phyloP scores from a whole-genome alignment of 179 eudicot species.

The Monotropa hypopitys region DNA sequence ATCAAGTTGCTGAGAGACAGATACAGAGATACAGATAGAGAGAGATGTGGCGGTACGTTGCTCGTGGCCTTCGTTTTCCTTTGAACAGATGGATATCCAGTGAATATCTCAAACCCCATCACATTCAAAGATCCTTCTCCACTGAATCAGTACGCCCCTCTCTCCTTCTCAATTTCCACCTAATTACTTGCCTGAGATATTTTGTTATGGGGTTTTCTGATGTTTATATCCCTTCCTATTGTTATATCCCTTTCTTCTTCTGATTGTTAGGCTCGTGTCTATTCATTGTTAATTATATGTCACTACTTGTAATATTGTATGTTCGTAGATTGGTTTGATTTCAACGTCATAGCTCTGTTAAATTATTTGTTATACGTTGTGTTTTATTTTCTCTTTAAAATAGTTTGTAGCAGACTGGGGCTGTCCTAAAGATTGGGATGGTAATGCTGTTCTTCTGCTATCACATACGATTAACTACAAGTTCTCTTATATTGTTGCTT shows the following conservation, averaged over 20 bases:
- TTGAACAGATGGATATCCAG: conserved; percentile 30
- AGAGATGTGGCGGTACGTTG: conserved; percentile 79
- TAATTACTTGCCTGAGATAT: not conserved
- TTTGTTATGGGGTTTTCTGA: too few relatives aligned
- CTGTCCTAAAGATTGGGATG: not conserved
- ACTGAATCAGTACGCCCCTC: conserved; percentile 28
- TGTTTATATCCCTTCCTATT: too few relatives aligned
- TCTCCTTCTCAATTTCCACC: not conserved
- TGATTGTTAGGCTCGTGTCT: not conserved
- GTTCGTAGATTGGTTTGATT: not conserved
- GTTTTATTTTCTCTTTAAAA: not conserved
- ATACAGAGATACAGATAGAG: not conserved
- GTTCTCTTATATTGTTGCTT: not conserved
- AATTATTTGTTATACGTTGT: conserved; percentile 7
- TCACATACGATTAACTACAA: not conserved
- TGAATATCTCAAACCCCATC: conserved; percentile 17
- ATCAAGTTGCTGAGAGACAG: not conserved
- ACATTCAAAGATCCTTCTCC: conserved; percentile 47
- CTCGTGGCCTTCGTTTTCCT: conserved; percentile 45
- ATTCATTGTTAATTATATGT: too few relatives aligned
- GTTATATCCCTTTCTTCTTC: not conserved
- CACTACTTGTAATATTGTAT: not conserved
- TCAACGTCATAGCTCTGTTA: not conserved
- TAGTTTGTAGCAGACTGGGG: not conserved
- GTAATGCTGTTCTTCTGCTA: not conserved